phyloP scores from a whole-genome alignment of 352 stramenopile species.

The Globisporangium yorkense region DNA sequence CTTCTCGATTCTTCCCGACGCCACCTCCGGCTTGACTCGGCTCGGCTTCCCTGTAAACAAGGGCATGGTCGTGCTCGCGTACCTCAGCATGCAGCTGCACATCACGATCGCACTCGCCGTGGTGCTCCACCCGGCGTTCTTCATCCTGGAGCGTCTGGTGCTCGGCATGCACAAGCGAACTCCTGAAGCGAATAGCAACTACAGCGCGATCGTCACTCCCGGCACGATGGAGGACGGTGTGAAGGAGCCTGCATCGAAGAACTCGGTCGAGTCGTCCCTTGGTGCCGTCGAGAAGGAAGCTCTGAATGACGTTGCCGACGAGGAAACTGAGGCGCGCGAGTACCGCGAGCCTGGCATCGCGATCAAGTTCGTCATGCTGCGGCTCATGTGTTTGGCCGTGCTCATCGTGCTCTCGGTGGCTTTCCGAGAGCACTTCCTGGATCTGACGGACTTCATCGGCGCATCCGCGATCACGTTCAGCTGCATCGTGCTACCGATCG shows the following conservation, averaged over 20 bases:
- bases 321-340: conserved; percentile 3
- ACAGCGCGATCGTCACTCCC: too few species aligned
- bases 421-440: conserved; percentile 16
- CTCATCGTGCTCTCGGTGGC: conserved; percentile 9
- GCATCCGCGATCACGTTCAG: conserved; percentile 21
- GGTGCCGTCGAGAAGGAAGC: too few species aligned
- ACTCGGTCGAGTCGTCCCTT: too few species aligned
- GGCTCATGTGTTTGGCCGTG: conserved; percentile 3
- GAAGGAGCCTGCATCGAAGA: neutral
- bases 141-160: conserved; percentile 49
- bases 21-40: conserved; percentile 19
- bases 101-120: conserved; percentile 46
- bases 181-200: too few species aligned
- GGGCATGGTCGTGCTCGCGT: conserved; percentile 43
- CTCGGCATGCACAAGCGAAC: conserved; percentile 50
- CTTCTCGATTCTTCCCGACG: conserved; percentile 35
- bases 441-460: conserved; percentile 15
- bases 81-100: conserved; percentile 50
- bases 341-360: conserved; percentile 11
- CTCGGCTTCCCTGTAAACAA: conserved; percentile 42
- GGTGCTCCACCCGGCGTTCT: conserved; percentile 47
- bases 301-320: neutral
- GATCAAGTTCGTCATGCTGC: conserved; percentile 12
- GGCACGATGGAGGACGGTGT: neutral
- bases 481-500: conserved; percentile 23